Evolutionary conservation across 176 grass and related monocot genomes (phyloP).

Genomic region (Musa troglodytarum): DNA sequence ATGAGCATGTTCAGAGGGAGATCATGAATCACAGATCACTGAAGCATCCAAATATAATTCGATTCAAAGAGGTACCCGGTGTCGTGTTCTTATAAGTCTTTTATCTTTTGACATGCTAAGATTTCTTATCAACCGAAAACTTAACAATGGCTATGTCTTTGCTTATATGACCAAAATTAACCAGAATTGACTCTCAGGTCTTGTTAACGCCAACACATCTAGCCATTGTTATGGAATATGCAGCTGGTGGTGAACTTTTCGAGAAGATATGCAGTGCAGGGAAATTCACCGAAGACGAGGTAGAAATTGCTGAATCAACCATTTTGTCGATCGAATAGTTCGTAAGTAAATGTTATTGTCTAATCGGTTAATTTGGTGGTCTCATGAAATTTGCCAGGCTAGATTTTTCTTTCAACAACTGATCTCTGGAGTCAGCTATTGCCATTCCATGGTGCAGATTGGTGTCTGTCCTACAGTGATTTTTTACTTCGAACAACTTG

Average conservation of each 20-base stretch:
- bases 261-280: slow-evolving; percentile 17
- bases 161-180: background rate
- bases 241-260: slow-evolving; percentile 16
- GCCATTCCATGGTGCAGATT: slow-evolving; percentile 5
- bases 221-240: slow-evolving; percentile 15
- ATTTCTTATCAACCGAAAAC: background rate
- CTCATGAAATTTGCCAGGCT: slow-evolving; percentile 2
- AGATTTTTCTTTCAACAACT: slow-evolving; percentile 19
- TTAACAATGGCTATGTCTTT: background rate
- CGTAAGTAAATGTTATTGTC: background rate
- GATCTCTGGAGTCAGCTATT: slow-evolving; percentile 18
- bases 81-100: background rate
- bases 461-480: background rate
- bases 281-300: slow-evolving; percentile 12
- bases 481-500: background rate
- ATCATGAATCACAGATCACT: slow-evolving; percentile 97
- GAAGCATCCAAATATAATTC: slow-evolving; percentile 85
- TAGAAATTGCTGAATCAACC: background rate
- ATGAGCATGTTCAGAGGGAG: slow-evolving; percentile 97
- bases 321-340: background rate
- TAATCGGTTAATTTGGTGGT: background rate
- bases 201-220: slow-evolving; percentile 17
- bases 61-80: slow-evolving; percentile 77
- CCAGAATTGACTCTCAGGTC: slow-evolving; percentile 1
- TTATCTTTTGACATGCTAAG: too few species aligned